Evolutionary conservation across 805 yeast genomes (phyloP).

Genomic region (Candida nitratophila): DNA sequence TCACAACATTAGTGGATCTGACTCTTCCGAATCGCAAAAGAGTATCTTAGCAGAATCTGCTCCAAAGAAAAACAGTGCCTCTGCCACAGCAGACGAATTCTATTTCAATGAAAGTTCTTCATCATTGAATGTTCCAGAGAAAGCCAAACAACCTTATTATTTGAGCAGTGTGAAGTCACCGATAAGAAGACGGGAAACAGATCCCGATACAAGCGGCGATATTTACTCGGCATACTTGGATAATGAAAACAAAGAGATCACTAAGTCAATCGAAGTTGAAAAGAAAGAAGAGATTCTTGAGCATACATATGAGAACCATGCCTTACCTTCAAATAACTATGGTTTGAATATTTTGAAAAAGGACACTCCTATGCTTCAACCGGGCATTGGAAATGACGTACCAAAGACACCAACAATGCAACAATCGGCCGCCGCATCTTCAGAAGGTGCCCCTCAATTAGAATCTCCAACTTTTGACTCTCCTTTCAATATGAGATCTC

Average conservation of each 20-base stretch:
- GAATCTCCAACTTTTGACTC: neutral
- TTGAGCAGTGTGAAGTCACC: neutral
- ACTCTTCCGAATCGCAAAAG: neutral
- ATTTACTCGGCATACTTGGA: conserved; percentile 1
- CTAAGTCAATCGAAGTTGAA: neutral
- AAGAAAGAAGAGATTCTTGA: neutral
- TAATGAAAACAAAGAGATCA: neutral
- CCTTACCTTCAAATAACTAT: neutral
- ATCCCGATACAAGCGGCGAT: neutral
- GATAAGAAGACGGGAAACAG: neutral
- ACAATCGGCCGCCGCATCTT: neutral
- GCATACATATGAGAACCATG: neutral
- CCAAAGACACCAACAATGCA: neutral
- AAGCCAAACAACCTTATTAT: neutral
- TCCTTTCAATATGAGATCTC: neutral
- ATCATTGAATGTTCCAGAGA: neutral
- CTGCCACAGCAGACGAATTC: conserved; percentile 17
- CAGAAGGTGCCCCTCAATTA: neutral
- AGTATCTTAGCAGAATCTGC: conserved; percentile 1
- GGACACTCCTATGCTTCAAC: neutral
- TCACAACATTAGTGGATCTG: neutral
- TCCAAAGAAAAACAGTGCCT: neutral
- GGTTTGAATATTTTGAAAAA: neutral
- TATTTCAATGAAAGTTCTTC: conserved; percentile 13
- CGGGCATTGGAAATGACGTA: neutral